A percentile compares a stretch with the other conserved stretches of the same genome.
These are phyloP conservation scores for Yamadazyma sp. DNA, from an alignment of 1,139 yeast species.

Conservation along the genomic window DNA sequence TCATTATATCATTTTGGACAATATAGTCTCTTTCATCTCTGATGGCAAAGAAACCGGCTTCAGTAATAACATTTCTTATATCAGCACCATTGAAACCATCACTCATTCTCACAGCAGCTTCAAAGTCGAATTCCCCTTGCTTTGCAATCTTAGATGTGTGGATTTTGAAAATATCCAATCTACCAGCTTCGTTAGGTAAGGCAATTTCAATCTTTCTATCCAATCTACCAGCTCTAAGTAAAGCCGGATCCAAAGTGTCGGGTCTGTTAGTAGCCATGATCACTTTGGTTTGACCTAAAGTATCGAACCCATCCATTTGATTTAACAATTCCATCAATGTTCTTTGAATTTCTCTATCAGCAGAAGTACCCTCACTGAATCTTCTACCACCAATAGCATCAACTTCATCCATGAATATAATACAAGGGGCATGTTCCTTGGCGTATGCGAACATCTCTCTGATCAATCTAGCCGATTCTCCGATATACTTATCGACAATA, in stretches of 20 bases:
- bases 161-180: constrained; percentile 91
- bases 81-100: constrained; percentile 99
- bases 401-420: constrained; percentile 98
- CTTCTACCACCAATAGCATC: constrained; percentile 99
- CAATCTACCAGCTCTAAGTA: constrained; percentile 96
- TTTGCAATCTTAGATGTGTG: constrained; percentile 85
- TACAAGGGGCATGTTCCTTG: constrained; percentile 97
- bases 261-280: constrained; percentile 99
- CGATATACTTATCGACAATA: constrained; percentile 97
- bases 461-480: constrained; percentile 94
- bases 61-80: constrained; percentile 96
- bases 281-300: constrained; percentile 94
- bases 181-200: constrained; percentile 94
- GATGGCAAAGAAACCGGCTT: constrained; percentile 97
- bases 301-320: constrained; percentile 99
- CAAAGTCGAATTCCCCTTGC: constrained; percentile 95
- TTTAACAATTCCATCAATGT: constrained; percentile 96
- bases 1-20: constrained; percentile 90
- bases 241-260: constrained; percentile 98
- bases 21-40: constrained; percentile 97
- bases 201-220: constrained; percentile 97
- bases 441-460: constrained; percentile 99
- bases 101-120: constrained; percentile 96
- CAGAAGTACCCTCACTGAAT: constrained; percentile 97
- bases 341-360: constrained; percentile 98